Evolutionary conservation across 139 green algal species (phyloP), one percentile per base, ranked within the genome.

Genomic region (Chlamydomonas asymmetrica): DNA sequence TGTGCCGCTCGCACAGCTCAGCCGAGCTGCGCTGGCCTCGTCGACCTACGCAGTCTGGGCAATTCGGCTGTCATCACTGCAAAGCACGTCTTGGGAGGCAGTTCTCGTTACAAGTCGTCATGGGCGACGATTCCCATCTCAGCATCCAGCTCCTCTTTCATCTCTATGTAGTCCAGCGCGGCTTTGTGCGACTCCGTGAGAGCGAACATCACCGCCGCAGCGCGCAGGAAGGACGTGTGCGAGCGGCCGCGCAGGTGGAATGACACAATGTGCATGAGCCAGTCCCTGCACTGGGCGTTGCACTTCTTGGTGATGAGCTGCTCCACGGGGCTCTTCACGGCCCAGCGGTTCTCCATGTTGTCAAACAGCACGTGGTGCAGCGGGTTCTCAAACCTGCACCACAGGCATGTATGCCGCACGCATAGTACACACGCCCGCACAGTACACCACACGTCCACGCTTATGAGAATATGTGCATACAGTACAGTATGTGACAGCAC

Each of bases 201-300:
- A 1, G 50, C 59, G 59, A 34, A 77, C 71, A 77, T 62, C 25
- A 31, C 31, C 5, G 59, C 71, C 3, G 59, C 71, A 4, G 71
- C 71, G 41, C 69, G 68, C 5, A 34, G 23, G 27, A 70, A 63
- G 23, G 22, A 39, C 16, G 41, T 25, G 41, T 63, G 69, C 25
- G 71, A 77, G 59, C 61, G 62, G 31, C 59, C 71, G 5, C 71
- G 59, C 59, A 77, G 1, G 34, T 77, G 71, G 59, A 41, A 69
- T 41, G 38, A 61, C 0, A 77, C 57, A 10, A 43, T 43, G 34
- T 62, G 37, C 6, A 32, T 57, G 2, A 77, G 2, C 23, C 45
- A 1, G n/a, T 2, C 38, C 7, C 29, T 22, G 39, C 71, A 77
- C 2, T 23, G 23, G 10, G 37, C 32, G 32, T 49, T 35, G 71